Evolutionary conservation across 805 yeast genomes (phyloP), one percentile per base, ranked within the genome.

Genomic region (Barnettozyma wickerhamii): DNA sequence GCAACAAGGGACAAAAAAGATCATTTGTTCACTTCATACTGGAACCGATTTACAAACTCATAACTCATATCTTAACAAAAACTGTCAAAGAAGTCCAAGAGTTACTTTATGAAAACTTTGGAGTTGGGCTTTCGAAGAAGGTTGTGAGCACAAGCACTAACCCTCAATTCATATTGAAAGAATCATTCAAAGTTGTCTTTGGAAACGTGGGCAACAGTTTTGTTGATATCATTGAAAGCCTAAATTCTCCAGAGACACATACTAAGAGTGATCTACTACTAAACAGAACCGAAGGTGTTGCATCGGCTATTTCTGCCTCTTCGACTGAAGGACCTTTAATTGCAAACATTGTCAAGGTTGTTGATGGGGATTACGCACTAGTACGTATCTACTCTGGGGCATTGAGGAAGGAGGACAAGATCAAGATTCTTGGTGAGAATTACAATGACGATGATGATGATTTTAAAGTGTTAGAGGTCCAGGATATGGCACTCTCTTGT

Each of bases 31-130:
- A 1, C 84, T 91, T 88, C 50, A 70, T 93, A 7, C 62, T 89
- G 7, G 78, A 77, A 19, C 99, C 98, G 3, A 53, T 91, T 10
- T 91, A 89, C 64, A 90, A 91, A 56, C 56, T 90, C 7, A 63
- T 81, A 28, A 69, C 87, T 0, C 70, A 75, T 37, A 68, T 84
- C 0, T 54, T 91, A 10, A 69, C 87, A 0, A 67, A 72, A 27
- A 73, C 74, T 14, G 62, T 74, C 3, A 58, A 62, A 5, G 63
- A 64, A 0, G 55, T 87, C 14, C 55, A 71, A 9, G 41, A 43
- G 3, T 57, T 74, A 18, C 58, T 87, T n/a, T 64, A 68, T 52
- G 52, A 65, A 2, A 63, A 76, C 23, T 79, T 81, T 41, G 68
- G 72, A 4, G 61, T 77, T 18, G 48, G 60, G 2, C 32, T 82